Evolutionary conservation across 1,139 yeast species (phyloP), one percentile per base, ranked within the genome.

Genomic region (Suhomyces taliae): DNA sequence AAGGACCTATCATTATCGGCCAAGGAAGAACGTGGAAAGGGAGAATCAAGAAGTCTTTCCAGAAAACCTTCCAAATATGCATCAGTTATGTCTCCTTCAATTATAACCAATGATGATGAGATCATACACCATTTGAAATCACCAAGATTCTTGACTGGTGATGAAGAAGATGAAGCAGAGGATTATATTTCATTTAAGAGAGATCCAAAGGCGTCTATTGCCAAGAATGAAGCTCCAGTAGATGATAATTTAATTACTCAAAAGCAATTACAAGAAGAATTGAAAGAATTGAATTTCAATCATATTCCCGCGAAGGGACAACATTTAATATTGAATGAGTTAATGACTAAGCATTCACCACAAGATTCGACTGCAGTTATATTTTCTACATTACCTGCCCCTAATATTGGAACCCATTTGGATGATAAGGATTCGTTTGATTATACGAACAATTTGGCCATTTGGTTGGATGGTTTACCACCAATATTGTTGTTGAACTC

Each of bases 271-370:
- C 72, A 70, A 54, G 69, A 69, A 42, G 79, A 74, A 52, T 57
- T 58, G 62, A 74, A 56, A 54, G 74, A 61, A 55, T 70, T 67
- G 59, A 79, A 87, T 1, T 91, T 91, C 66, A 87, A 89, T 61
- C 93, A 88, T 51, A 69, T 93, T 24, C 96, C 98, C 0, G 95
- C 97, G 4, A 81, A 84, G 55, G 95, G 96, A 0, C 99, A 93
- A 65, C 96, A 91, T 63, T 67, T 91, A 43, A 85, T 93, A 42
- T 70, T 93, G 53, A 91, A 93, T 62, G 96, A 90, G 54, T 71
- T 93, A 55, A 90, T 93, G 95, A 69, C 69, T 45, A 49, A 51
- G n/a, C 70, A 76, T 39, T 74, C 84, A 1, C 85, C 93, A 0
- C 66, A 68, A 24, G 72, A 76, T 11, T 70, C 81, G 1, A 85